These are phyloP conservation scores for Straminergon stramineum DNA, from an alignment of 225 moss, liverwort and hornwort species.

Conservation along the genomic window DNA sequence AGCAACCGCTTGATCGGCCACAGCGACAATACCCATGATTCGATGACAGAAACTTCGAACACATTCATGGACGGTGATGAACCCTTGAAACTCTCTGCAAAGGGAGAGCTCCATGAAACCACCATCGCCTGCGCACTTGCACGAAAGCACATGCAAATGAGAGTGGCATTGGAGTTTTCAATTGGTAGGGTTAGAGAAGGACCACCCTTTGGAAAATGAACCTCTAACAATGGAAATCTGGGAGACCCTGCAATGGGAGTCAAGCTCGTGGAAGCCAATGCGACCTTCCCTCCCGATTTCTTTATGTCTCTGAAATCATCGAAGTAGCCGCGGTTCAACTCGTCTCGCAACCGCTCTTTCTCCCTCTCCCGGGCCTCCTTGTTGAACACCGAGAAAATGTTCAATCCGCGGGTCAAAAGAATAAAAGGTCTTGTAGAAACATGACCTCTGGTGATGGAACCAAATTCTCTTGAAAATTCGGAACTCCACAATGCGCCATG, in stretches of 20 bases:
- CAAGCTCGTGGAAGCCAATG: conserved; percentile 18
- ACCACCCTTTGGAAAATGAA: conserved; percentile 14
- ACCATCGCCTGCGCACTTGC: conserved; percentile 57
- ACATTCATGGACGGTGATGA: neutral
- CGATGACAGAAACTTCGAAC: conserved; percentile 72
- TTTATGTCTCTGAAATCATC: conserved; percentile 35
- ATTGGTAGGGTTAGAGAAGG: conserved; percentile 20
- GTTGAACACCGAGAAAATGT: conserved; percentile 37
- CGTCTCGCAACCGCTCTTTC: conserved; percentile 25
- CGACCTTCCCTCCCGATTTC: conserved; percentile 38
- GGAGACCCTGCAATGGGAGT: conserved; percentile 23
- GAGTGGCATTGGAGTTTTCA: neutral
- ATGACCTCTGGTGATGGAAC: neutral
- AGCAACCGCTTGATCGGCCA: conserved; percentile 52
- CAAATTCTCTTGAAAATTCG: neutral
- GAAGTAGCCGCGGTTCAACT: conserved; percentile 53
- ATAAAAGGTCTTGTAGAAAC: neutral
- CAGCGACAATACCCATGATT: conserved; percentile 58
- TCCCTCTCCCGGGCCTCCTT: conserved; percentile 36
- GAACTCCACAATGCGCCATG: neutral
- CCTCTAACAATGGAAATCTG: conserved; percentile 19
- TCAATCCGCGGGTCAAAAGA: conserved; percentile 7
- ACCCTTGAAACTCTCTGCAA: conserved; percentile 10
- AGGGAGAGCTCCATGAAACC: conserved; percentile 39
- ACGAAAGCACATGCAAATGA: conserved; percentile 37